These are phyloP conservation scores for Phytopythium chamaehyphon DNA, from an alignment of 352 stramenopile genomes.

Conservation along the genomic window DNA sequence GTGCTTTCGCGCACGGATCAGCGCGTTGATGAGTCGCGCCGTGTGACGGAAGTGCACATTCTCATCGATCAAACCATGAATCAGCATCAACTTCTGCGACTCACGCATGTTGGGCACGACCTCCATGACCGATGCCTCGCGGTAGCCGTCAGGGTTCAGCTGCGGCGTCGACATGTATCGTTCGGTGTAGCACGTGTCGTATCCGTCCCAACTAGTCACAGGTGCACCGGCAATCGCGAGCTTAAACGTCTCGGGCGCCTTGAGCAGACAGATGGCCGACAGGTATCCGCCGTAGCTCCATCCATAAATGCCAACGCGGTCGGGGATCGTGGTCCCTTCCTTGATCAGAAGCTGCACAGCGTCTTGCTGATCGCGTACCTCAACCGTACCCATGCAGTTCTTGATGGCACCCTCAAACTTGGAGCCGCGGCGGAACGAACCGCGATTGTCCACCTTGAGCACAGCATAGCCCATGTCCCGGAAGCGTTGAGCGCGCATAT, in stretches of 20 bases:
- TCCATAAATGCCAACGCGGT: constrained; percentile 93
- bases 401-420: constrained; percentile 94
- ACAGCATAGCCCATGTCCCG: constrained; percentile 93
- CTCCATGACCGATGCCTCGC: constrained; percentile 89
- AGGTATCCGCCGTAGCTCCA: constrained; percentile 99
- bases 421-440: constrained; percentile 88
- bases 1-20: constrained; percentile 93
- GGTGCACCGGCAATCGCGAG: constrained; percentile 94
- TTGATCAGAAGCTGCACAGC: constrained; percentile 75
- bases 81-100: constrained; percentile 89
- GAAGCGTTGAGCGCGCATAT: constrained; percentile 93
- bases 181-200: constrained; percentile 99
- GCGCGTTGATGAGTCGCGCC: constrained; percentile 93
- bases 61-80: constrained; percentile 97
- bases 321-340: constrained; percentile 86
- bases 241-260: constrained; percentile 94
- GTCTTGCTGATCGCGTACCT: constrained; percentile 86
- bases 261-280: constrained; percentile 95
- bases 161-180: constrained; percentile 95
- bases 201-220: constrained; percentile 97
- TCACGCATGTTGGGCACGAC: constrained; percentile 90
- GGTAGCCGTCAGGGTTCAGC: constrained; percentile 91
- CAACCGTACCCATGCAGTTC: constrained; percentile 88
- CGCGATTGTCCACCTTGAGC: constrained; percentile 96
- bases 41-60: constrained; percentile 99